phyloP scores from a whole-genome alignment of 2,329 filamentous ascomycete species.

The Diaporthe amygdali region DNA sequence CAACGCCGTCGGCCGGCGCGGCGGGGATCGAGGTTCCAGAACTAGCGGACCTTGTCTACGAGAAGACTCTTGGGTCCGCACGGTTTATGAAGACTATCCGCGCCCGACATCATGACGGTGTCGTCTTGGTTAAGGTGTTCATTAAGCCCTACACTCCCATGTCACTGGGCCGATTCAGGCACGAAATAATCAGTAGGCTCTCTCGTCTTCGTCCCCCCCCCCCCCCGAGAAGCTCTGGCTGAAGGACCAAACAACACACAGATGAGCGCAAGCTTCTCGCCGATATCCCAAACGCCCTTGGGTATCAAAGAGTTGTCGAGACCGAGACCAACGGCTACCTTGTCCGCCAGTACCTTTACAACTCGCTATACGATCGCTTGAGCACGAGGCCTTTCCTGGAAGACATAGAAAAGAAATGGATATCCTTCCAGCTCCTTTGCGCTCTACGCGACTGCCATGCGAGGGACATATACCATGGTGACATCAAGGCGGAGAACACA shows the following conservation, averaged over 20 bases:
- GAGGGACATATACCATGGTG: constrained; percentile 89
- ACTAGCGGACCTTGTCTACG: constrained; percentile 87
- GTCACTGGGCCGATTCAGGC: constrained; percentile 79
- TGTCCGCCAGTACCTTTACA: constrained; percentile 93
- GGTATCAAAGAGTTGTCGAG: constrained; percentile 90
- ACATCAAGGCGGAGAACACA: constrained; percentile 98
- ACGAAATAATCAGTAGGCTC: constrained; percentile 72
- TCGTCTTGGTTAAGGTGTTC: constrained; percentile 92
- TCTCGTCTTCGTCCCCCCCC: neutral
- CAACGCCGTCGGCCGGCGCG: constrained; percentile 87
- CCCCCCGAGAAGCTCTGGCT: neutral
- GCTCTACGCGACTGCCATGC: constrained; percentile 91
- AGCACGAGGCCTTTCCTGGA: constrained; percentile 96
- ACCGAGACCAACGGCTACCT: constrained; percentile 91
- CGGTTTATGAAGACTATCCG: constrained; percentile 97
- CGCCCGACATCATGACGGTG: constrained; percentile 85
- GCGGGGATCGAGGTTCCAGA: constrained; percentile 95
- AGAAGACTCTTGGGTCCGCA: constrained; percentile 88
- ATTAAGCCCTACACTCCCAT: constrained; percentile 89
- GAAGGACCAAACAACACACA: constrained; percentile 39
- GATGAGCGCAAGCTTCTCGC: constrained; percentile 80
- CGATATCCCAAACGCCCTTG: constrained; percentile 88
- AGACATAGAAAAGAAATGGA: constrained; percentile 98
- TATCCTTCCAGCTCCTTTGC: constrained; percentile 93
- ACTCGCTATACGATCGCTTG: constrained; percentile 94